Base-by-base conservation (phyloP, 176 grass and related monocot species). In the Zizania latifolia region DNA sequence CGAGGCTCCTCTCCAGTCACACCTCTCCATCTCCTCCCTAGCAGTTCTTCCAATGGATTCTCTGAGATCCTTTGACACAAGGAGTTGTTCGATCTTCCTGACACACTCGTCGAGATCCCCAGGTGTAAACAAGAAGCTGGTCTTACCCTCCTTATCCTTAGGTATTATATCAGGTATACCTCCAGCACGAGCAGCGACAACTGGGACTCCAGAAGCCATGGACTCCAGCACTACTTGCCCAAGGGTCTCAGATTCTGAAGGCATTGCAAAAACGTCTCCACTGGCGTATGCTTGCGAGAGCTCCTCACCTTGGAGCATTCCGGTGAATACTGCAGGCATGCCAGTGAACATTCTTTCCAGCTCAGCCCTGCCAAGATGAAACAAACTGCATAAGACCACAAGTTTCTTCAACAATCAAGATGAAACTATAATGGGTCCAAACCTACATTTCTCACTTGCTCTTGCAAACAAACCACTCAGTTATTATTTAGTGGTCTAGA, bases 191-290 rank as follows among this genome's bases (percentile, higher is more conserved):
- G 87, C 92, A 30, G 96, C 96, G 1, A 99, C 91, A 3, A 99
- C 96, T 2, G 96, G 89, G 15, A 92, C 84, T 24, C 91, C 89
- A 30, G 96, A 99, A 15, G 96, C 90, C 96, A 99, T 99, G 62
- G 96, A 89, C 77, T 99, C 96, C 50, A 94, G 78, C 44, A 99
- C 96, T 68, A 99, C 96, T 75, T 94, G 96, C 8, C 96, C 96
- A 17, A 99, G 96, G 31, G 96, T 99, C 74, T 99, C 96, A 6
- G 96, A 99, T 21, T 99, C 96, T 24, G 96, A 99, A 65, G 96
- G 96, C 96, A 99, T 99, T 76, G 80, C 84, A 56, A 99, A 99
- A 34, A 99, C 54, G 37, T 99, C 96, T 0, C 73, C 92, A 19
- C 96, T 94, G n/a, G 96, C 96, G 1, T 99, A 99, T 1, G 89